A percentile compares a stretch with the other conserved stretches of the same genome.
Evolutionary conservation across 495 filamentous ascomycete genomes (phyloP).

Genomic region (Neurospora hispaniola): DNA sequence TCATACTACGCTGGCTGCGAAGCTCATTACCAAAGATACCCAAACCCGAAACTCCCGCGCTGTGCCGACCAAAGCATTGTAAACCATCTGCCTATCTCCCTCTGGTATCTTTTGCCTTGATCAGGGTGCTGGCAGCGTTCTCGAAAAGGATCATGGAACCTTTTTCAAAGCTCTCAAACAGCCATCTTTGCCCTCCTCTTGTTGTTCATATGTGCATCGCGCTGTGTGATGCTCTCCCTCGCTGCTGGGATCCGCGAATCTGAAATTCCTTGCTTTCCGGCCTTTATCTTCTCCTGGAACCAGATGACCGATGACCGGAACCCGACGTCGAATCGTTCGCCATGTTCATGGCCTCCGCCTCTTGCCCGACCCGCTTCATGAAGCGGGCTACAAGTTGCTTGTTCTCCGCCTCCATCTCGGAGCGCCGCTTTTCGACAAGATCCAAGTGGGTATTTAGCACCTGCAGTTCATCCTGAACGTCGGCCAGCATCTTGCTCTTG

Average conservation of each 20-base stretch:
- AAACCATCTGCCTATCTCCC: background rate
- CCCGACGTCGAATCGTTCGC: slow-evolving; percentile 24
- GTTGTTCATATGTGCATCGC: background rate
- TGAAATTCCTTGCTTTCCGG: background rate
- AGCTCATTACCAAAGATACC: background rate
- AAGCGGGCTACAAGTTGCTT: slow-evolving; percentile 78
- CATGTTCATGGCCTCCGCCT: slow-evolving; percentile 83
- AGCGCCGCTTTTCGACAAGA: slow-evolving; percentile 61
- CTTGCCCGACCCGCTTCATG: slow-evolving; percentile 76
- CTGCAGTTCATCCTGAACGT: slow-evolving; percentile 85
- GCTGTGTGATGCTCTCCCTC: background rate
- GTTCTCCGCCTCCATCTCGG: slow-evolving; percentile 69
- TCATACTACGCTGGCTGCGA: background rate
- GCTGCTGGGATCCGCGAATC: background rate
- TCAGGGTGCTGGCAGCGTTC: background rate
- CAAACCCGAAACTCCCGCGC: background rate
- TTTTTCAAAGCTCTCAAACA: too few species aligned
- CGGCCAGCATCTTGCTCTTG: slow-evolving; percentile 73
- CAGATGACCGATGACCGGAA: background rate
- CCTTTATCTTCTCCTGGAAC: background rate
- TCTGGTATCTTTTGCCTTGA: background rate
- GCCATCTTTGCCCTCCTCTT: background rate
- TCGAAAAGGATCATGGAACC: background rate
- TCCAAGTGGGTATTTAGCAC: slow-evolving; percentile 79
- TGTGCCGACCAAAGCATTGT: background rate